phyloP scores from a whole-genome alignment of 1,284 basidiomycete species.

The Apiotrichum montevideense region DNA sequence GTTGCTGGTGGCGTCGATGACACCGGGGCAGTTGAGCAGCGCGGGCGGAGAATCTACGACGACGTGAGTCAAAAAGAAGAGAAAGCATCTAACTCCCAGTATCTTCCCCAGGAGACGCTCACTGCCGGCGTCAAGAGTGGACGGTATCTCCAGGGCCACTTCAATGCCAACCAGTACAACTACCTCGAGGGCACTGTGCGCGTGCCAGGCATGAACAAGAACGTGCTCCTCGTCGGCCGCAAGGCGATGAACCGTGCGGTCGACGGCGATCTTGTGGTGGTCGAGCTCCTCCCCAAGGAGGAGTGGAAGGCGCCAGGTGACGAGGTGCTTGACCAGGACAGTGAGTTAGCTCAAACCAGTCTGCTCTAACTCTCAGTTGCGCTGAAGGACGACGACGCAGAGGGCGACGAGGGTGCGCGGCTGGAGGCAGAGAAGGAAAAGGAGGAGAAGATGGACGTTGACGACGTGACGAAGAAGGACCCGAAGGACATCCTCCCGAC shows the following conservation, averaged over 20 bases:
- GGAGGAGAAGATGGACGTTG: constrained; percentile 37
- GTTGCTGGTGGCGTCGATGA: constrained; percentile 60
- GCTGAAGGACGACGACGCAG: constrained; percentile 83
- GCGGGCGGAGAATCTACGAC: constrained; percentile 62
- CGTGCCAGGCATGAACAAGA: constrained; percentile 65
- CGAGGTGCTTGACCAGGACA: constrained; percentile 87
- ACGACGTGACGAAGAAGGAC: constrained; percentile 44
- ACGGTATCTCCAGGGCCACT: constrained; percentile 82
- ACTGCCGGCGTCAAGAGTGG: constrained; percentile 80
- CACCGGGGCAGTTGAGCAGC: constrained; percentile 44
- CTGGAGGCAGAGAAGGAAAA: constrained; percentile 45
- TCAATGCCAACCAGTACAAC: constrained; percentile 93
- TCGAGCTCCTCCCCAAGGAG: constrained; percentile 77
- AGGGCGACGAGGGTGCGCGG: constrained; percentile 77
- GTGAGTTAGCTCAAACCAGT: too few relatives aligned
- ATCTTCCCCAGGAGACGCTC: constrained; percentile 67
- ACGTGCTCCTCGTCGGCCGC: constrained; percentile 78
- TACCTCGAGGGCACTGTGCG: constrained; percentile 89
- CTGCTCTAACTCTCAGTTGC: constrained; percentile 59
- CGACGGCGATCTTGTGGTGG: constrained; percentile 86
- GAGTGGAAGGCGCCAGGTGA: constrained; percentile 93
- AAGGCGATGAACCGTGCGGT: constrained; percentile 95
- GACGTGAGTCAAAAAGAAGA: constrained; percentile 54
- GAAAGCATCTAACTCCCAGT: constrained; percentile 51
- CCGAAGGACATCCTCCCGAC: constrained; percentile 63